phyloP scores from a whole-genome alignment of 805 yeast genomes.

The Suhomyces tanzawaensis region DNA sequence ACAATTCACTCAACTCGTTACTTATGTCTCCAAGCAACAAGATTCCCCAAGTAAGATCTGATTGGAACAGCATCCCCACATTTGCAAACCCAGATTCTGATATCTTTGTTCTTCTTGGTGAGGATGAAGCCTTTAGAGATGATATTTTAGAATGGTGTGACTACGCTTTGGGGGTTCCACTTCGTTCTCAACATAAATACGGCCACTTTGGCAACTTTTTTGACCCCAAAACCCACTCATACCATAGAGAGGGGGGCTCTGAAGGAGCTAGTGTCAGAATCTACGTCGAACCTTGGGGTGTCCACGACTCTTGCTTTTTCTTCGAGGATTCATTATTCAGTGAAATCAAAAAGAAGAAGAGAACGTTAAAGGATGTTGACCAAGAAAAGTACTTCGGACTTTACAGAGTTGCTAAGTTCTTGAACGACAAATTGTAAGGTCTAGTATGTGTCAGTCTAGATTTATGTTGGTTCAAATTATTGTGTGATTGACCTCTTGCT shows the following conservation, averaged over 20 bases:
- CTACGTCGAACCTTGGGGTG: slow-evolving; percentile 36
- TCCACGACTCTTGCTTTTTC: slow-evolving; percentile 30
- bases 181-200: slow-evolving; percentile 17
- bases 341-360: slow-evolving; percentile 9
- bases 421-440: slow-evolving; percentile 23
- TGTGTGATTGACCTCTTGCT: no score
- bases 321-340: slow-evolving; percentile 24
- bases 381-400: slow-evolving; percentile 21
- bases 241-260: slow-evolving; percentile 14
- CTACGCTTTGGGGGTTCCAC: slow-evolving; percentile 29
- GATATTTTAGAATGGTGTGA: slow-evolving; percentile 35
- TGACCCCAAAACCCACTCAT: slow-evolving; percentile 10
- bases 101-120: slow-evolving; percentile 36
- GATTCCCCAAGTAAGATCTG: slow-evolving; percentile 19
- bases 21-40: slow-evolving; percentile 26
- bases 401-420: slow-evolving; percentile 21
- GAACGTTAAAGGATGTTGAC: slow-evolving; percentile 8
- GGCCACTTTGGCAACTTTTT: slow-evolving; percentile 24
- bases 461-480: no score
- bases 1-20: slow-evolving; percentile 8
- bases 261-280: slow-evolving; percentile 21
- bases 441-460: no score
- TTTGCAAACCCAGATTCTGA: slow-evolving; percentile 23
- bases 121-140: slow-evolving; percentile 43
- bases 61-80: slow-evolving; percentile 35